These are phyloP conservation scores for Marchantia polymorpha DNA, from an alignment of 225 moss, liverwort and hornwort genomes.

Conservation along the genomic window DNA sequence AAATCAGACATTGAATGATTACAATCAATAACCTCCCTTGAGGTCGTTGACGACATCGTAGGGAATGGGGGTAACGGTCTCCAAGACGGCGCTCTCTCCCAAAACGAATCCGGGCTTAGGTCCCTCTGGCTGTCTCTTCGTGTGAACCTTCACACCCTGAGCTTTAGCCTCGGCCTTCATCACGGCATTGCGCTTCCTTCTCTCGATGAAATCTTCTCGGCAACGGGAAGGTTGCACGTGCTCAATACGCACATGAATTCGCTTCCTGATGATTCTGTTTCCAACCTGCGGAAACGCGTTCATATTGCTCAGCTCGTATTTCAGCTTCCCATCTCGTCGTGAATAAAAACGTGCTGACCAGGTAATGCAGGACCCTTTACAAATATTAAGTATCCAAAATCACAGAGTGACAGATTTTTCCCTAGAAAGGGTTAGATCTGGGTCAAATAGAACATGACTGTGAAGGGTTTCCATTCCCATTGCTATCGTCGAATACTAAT, in stretches of 20 bases:
- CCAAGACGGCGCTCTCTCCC: conserved; percentile 57
- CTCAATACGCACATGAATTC: conserved; percentile 63
- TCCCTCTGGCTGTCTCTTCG: conserved; percentile 71
- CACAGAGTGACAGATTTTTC: not conserved
- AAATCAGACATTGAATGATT: not conserved
- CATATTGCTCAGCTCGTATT: not conserved
- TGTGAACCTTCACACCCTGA: conserved; percentile 46
- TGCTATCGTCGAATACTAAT: too few relatives aligned
- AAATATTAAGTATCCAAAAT: not conserved
- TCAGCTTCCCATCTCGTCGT: too few relatives aligned
- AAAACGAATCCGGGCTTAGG: conserved; percentile 69
- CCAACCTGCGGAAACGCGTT: conserved; percentile 34
- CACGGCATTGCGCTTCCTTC: conserved; percentile 58
- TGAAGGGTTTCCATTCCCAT: too few relatives aligned
- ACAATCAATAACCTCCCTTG: conserved; percentile 62
- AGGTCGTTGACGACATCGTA: conserved; percentile 83
- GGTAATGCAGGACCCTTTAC: not conserved
- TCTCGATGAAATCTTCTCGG: conserved; percentile 64
- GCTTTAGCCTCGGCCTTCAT: conserved; percentile 59
- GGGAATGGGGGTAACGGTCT: conserved; percentile 78
- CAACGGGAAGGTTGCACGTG: conserved; percentile 69
- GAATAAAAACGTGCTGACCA: not conserved
- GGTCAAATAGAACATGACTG: too few relatives aligned
- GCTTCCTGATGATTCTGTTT: conserved; percentile 51
- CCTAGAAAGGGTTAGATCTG: not conserved